Evolutionary conservation across 352 stramenopile species (phyloP), one percentile per base, ranked within the genome.

Genomic region (Thalassiosira ordinaria): DNA sequence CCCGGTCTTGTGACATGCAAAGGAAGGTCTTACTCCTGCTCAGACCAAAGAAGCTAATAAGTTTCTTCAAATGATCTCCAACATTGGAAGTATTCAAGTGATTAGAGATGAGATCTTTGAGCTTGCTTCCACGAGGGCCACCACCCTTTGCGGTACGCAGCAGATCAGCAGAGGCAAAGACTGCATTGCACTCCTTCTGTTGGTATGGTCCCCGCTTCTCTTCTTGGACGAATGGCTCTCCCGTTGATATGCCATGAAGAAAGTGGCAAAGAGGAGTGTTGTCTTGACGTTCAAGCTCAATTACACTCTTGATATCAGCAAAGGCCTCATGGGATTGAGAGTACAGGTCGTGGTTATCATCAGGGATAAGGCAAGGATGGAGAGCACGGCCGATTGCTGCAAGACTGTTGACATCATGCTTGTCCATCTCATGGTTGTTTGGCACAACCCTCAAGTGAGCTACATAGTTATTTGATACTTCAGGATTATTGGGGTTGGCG

Each of bases 61-160:
- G 18, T 16, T 41, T n/a, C 2, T 29, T 49, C 2, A 41, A 4
- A 37, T 44, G 2, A 11, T 37, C 20, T 7, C 27, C 41, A 1
- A 62, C 47, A 63, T 46, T 22, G 3, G 47, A 14, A 49, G 6
- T 44, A 29, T 44, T 33, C 22, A 51, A 37, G 22, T 44, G 24
- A 63, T 73, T 11, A 49, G 47, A 62, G 24, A 63, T 73, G 3
- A 49, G 47, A 62, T 73, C 26, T 33, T 73, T 73, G 2, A 73
- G 27, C 22, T 27, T 5, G 27, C 63, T 73, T 2, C 47, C 13
- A 3, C 63, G 11, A 4, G 6, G 9, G 8, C 63, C 41, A 26
- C 63, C 63, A 13, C 49, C 63, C 24, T 62, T 62, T 49, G 63
- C 49, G 1, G 49, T 62, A 1, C 47, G 46, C 1, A 73, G 35